Percentiles rank a stretch among this genome's conserved stretches.
These are phyloP conservation scores for Setaria italica DNA, from an alignment of 202 grass and related monocot species.

Conservation along the genomic window DNA sequence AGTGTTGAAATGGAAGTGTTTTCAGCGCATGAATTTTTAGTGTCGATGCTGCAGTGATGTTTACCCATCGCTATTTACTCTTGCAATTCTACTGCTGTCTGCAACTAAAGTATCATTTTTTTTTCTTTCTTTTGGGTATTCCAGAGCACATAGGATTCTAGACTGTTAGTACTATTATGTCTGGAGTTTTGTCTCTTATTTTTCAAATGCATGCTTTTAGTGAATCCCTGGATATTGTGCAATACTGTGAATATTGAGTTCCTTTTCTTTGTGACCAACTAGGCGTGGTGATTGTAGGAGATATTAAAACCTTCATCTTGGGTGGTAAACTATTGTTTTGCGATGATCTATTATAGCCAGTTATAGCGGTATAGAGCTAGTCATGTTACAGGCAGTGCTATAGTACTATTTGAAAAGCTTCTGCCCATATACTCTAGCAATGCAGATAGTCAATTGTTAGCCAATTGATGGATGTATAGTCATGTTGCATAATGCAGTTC, in stretches of 20 bases:
- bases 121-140: neutral
- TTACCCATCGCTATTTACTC: neutral
- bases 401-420: neutral
- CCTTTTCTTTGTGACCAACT: neutral
- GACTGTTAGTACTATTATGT: neutral
- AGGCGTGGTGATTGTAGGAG: neutral
- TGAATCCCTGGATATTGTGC: neutral
- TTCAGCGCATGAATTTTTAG: conserved; percentile 4
- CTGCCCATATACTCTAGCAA: neutral
- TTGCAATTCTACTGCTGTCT: neutral
- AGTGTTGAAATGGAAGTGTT: conserved; percentile 24
- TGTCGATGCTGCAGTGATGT: neutral
- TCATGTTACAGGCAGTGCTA: neutral
- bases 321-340: neutral
- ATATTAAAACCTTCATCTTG: conserved; percentile 4
- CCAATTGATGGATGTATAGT: no score
- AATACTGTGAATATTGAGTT: neutral
- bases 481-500: no score
- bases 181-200: neutral
- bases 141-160: neutral
- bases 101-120: neutral
- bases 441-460: no score
- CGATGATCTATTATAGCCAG: neutral
- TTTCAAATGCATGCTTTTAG: neutral
- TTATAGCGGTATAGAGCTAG: neutral